Base-by-base conservation (phyloP, 2,329 filamentous ascomycete genomes). In the Colletotrichum navitas region DNA sequence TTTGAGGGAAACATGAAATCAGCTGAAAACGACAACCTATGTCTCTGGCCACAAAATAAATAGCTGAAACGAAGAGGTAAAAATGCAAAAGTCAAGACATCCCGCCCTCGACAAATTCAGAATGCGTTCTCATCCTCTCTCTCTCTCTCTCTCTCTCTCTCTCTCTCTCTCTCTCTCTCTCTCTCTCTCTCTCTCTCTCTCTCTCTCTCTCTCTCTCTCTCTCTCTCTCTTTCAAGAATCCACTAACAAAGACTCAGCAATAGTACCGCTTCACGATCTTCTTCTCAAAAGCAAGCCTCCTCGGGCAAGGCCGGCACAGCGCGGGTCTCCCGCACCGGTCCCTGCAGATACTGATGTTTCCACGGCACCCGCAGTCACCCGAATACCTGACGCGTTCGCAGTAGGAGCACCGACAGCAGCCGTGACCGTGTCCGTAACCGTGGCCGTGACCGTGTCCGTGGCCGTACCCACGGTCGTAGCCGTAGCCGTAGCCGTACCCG, bases 41-140 rank as follows among this genome's bases (percentile, higher is more conserved):
- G 16, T 29, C 14, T 52, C 16, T 4, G 14, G 8, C 24, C 24
- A 29, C 14, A 29, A 32, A 32, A 8, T 12, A 2, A 10, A 29
- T 32, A 4, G 24, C 14, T 8, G 16, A 39, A 24, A 26, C 24
- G 12, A 58, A 41, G 6, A 26, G 3, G 24, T 18, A 14, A n/a
- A 10, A 14, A 26, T 2, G 32, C 2, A 12, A 32, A 59, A 59
- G 81, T 63, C 82, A 81, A 41, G 12, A 2, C 39, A 43, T 21
- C 45, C 26, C 34, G 11, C 32, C 29, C 26, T 18, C 14, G 7
- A 21, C 14, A 21, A 10, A 3, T 10, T 14, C 26, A 32, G 16
- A 6, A 29, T 26, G 14, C 14, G 12, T 29, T 34, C 8, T n/a
- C 16, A 29, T 29, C 29, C 4, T 6, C 11, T 5, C 24, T 36